Evolutionary conservation across 495 filamentous ascomycete genomes (phyloP).

Genomic region (Penicillium goetzii): DNA sequence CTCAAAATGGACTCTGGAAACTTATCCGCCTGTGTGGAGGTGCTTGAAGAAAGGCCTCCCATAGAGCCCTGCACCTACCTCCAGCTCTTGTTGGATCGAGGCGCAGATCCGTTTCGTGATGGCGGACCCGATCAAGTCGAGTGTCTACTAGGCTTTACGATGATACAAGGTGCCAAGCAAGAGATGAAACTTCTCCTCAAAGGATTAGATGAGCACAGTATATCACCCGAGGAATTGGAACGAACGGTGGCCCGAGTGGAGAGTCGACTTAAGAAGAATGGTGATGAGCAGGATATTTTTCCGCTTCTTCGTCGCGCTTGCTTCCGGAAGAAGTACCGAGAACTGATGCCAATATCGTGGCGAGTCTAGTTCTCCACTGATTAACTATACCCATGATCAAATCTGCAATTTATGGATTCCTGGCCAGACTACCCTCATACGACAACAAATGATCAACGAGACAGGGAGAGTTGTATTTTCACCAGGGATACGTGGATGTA

Average conservation of each 20-base stretch:
- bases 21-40: background rate
- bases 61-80: too few species aligned
- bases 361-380: background rate
- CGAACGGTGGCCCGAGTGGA: background rate
- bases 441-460: too few species aligned
- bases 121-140: background rate
- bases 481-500: too few species aligned
- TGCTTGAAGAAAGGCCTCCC: too few species aligned
- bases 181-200: background rate
- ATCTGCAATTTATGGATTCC: too few species aligned
- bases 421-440: too few species aligned
- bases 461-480: too few species aligned
- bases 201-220: background rate
- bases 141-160: background rate
- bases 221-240: background rate
- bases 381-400: too few species aligned
- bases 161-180: background rate
- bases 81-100: background rate
- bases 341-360: background rate
- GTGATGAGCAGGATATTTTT: background rate
- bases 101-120: background rate
- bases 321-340: background rate
- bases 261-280: background rate
- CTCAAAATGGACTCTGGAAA: background rate
- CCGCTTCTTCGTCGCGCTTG: background rate